Conservation (phyloP, 2,329 filamentous ascomycete genomes). For the Apiospora koreana region DNA sequence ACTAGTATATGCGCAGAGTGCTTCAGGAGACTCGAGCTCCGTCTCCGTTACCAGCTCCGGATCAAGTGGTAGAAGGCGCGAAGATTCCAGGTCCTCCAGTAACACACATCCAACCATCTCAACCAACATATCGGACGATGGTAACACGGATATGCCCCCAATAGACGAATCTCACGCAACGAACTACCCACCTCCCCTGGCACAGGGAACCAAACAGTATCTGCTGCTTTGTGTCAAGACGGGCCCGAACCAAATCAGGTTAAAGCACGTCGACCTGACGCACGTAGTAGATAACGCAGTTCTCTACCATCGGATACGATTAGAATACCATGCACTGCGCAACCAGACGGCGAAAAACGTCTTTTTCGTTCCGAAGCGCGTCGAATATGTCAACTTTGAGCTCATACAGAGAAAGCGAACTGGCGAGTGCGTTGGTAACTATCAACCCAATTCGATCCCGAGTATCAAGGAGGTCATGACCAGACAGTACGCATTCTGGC, state of each 20-base stretch:
- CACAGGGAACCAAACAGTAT: conserved; percentile 18
- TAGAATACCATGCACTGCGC: not conserved
- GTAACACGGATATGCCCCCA: not conserved
- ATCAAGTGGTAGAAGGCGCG: not conserved
- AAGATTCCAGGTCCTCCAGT: not conserved
- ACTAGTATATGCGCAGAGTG: not conserved
- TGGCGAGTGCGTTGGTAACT: conserved; percentile 21
- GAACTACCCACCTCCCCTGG: conserved; percentile 8
- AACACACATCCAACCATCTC: not conserved
- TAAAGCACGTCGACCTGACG: conserved; percentile 21
- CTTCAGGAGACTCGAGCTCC: not conserved
- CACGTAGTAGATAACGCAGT: conserved; percentile 11
- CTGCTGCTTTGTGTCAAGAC: conserved; percentile 24
- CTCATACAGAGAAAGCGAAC: conserved; percentile 19
- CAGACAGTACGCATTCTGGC: conserved; percentile 18
- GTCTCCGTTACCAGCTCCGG: not conserved
- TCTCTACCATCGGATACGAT: not conserved
- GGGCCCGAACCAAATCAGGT: conserved; percentile 9
- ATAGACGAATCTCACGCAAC: not conserved
- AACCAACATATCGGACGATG: not conserved
- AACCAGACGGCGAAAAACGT: not conserved
- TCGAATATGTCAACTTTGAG: not conserved
- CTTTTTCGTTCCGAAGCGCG: not conserved
- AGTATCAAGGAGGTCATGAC: conserved; percentile 15
- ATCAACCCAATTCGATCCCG: conserved; percentile 20